These are phyloP conservation scores for Boletellus emodensis DNA, from an alignment of 768 basidiomycete genomes.

Conservation along the genomic window DNA sequence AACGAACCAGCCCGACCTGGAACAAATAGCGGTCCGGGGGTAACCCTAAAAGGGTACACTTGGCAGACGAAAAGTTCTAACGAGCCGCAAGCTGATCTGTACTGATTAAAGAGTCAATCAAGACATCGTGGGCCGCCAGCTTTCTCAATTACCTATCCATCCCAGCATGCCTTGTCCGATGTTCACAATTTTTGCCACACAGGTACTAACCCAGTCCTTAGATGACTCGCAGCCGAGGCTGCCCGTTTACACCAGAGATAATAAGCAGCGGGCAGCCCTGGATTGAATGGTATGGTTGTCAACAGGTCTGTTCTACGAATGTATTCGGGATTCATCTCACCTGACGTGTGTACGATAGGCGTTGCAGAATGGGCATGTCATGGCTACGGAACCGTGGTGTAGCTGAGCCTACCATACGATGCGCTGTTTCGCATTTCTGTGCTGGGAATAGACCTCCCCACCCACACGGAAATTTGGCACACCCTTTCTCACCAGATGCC, in stretches of 20 bases:
- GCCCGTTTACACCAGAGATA: neutral
- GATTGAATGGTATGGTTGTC: neutral
- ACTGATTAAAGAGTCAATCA: neutral
- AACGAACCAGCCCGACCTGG: conserved; percentile 9
- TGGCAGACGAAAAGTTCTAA: neutral
- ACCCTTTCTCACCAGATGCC: conserved; percentile 2
- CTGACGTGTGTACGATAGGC: conserved; percentile 2
- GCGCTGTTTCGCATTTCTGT: neutral
- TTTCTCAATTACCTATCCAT: neutral
- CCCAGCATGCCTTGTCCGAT: neutral
- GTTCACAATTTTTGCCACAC: neutral
- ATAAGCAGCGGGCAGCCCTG: neutral
- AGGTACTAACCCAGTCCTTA: neutral
- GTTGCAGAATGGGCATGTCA: neutral
- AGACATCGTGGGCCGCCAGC: neutral
- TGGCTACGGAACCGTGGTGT: neutral
- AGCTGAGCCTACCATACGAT: neutral
- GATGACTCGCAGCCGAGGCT: neutral
- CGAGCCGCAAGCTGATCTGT: conserved; percentile 1
- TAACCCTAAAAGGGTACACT: neutral
- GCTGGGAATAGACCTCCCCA: neutral
- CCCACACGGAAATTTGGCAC: neutral
- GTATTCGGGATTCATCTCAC: neutral
- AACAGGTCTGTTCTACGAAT: conserved; percentile 1
- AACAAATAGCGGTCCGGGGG: neutral